Evolutionary conservation across 2,329 filamentous ascomycete species (phyloP).

Genomic region (Pseudogymnoascus pannorum): DNA sequence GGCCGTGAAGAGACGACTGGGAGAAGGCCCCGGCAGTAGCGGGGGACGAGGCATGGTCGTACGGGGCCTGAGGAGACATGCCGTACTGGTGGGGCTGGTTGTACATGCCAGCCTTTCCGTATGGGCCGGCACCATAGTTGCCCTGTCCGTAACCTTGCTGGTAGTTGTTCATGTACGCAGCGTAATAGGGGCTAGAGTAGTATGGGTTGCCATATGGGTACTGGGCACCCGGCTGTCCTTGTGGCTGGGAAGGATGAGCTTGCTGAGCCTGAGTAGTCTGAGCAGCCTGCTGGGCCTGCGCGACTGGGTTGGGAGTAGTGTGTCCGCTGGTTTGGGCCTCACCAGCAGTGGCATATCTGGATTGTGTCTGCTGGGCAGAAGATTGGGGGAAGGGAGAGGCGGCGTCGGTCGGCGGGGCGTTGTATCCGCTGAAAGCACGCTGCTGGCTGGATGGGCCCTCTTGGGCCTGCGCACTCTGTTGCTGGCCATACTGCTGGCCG

Average conservation of each 20-base stretch:
- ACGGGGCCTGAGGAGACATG: constrained; percentile 29
- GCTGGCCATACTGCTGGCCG: constrained; percentile 46
- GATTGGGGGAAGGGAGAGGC: constrained; percentile 66
- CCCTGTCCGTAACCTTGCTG: constrained; percentile 33
- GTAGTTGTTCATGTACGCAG: constrained; percentile 49
- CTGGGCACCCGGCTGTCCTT: constrained; percentile 33
- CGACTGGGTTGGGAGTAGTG: constrained; percentile 78
- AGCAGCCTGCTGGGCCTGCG: constrained; percentile 44
- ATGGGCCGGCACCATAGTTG: constrained; percentile 30
- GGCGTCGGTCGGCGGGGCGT: constrained; percentile 55
- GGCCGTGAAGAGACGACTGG: constrained; percentile 28
- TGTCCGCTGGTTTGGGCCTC: constrained; percentile 82
- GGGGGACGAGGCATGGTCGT: constrained; percentile 30
- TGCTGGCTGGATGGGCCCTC: constrained; percentile 66
- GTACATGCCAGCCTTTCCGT: constrained; percentile 30
- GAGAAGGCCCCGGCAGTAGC: constrained; percentile 26
- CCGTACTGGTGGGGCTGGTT: constrained; percentile 29
- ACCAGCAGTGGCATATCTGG: constrained; percentile 50
- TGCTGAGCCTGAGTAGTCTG: constrained; percentile 34
- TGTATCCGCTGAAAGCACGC: constrained; percentile 71
- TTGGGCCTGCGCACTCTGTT: constrained; percentile 52
- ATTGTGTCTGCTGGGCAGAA: constrained; percentile 54
- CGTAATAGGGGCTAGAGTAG: constrained; percentile 56
- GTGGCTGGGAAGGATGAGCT: constrained; percentile 45
- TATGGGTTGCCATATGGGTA: constrained; percentile 53